These are phyloP conservation scores for Phytophthora syringae DNA, from an alignment of 352 stramenopile genomes.

Conservation along the genomic window DNA sequence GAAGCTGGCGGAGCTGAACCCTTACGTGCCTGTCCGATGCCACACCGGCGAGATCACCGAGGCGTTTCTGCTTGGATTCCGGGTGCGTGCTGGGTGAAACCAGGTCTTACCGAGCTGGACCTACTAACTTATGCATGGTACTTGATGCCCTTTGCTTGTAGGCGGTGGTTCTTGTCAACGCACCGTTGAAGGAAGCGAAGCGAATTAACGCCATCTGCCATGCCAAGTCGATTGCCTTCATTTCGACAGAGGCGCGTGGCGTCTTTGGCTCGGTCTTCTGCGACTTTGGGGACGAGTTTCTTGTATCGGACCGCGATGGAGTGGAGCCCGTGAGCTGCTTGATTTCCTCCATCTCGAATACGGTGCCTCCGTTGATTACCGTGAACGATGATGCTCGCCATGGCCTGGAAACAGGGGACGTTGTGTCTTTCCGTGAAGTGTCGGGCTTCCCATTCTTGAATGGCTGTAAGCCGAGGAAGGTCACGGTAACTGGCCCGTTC, in stretches of 20 bases:
- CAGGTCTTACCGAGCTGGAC: too few species aligned
- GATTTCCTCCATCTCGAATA: slow-evolving; percentile 93
- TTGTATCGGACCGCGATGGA: slow-evolving; percentile 94
- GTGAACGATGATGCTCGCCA: slow-evolving; percentile 98
- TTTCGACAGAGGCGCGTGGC: slow-evolving; percentile 91
- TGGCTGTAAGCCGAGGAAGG: slow-evolving; percentile 60
- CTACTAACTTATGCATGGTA: too few species aligned
- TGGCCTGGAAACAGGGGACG: slow-evolving; percentile 96
- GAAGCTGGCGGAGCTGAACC: slow-evolving; percentile 97
- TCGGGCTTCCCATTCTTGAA: slow-evolving; percentile 92
- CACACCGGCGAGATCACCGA: slow-evolving; percentile 77
- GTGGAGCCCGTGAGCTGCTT: slow-evolving; percentile 94
- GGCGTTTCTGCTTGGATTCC: slow-evolving; percentile 71
- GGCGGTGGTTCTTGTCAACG: slow-evolving; percentile 89
- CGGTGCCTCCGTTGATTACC: slow-evolving; percentile 90
- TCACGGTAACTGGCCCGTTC: slow-evolving; percentile 92
- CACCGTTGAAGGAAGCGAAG: slow-evolving; percentile 67
- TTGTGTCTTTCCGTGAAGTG: slow-evolving; percentile 96
- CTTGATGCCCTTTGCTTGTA: too few species aligned
- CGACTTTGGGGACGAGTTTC: slow-evolving; percentile 97
- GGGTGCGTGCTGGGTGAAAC: slow-evolving; percentile 72
- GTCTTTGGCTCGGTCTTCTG: slow-evolving; percentile 98
- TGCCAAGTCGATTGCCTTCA: slow-evolving; percentile 89
- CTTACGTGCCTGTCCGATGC: slow-evolving; percentile 92
- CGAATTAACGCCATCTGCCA: slow-evolving; percentile 89